Evolutionary conservation across 164 flowering plant species (phyloP).

Genomic region (Paratinospora sagittata): DNA sequence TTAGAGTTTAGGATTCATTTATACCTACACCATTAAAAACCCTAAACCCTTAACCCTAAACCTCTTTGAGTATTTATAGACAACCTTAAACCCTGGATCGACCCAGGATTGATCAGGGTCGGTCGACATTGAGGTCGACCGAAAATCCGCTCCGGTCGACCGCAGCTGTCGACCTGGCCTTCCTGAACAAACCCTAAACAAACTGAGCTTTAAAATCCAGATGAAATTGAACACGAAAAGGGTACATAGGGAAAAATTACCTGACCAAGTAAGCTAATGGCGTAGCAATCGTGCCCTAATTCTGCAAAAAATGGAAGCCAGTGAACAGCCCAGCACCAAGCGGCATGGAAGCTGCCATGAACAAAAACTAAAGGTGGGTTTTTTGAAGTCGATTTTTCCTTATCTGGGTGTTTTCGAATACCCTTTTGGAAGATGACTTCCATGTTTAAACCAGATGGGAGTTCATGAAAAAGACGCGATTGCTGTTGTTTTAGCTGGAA

Average conservation of each 20-base stretch:
- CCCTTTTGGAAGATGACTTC: conserved; percentile 71
- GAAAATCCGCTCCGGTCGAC: too few relatives aligned
- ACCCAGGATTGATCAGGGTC: too few relatives aligned
- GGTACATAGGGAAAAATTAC: conserved; percentile 24
- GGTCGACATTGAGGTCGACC: too few relatives aligned
- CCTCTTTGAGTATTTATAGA: too few relatives aligned
- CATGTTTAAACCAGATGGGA: conserved; percentile 75
- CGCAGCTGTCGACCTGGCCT: too few relatives aligned
- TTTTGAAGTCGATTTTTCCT: neutral
- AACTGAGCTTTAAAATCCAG: neutral
- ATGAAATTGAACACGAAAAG: neutral
- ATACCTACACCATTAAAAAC: too few relatives aligned
- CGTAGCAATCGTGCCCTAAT: conserved; percentile 67
- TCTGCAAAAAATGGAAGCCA: conserved; percentile 82
- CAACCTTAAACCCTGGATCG: too few relatives aligned
- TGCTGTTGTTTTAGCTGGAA: conserved; percentile 67
- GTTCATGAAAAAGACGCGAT: conserved; percentile 61
- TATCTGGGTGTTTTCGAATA: conserved; percentile 10
- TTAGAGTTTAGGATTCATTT: too few relatives aligned
- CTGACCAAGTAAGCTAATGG: conserved; percentile 88
- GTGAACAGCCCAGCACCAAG: conserved; percentile 95
- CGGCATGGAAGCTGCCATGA: conserved; percentile 94
- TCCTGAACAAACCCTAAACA: neutral
- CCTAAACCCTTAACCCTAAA: too few relatives aligned
- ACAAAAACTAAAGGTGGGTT: conserved; percentile 70